Evolutionary conservation across 2,329 filamentous ascomycete genomes (phyloP).

Genomic region (Cytospora piceae): DNA sequence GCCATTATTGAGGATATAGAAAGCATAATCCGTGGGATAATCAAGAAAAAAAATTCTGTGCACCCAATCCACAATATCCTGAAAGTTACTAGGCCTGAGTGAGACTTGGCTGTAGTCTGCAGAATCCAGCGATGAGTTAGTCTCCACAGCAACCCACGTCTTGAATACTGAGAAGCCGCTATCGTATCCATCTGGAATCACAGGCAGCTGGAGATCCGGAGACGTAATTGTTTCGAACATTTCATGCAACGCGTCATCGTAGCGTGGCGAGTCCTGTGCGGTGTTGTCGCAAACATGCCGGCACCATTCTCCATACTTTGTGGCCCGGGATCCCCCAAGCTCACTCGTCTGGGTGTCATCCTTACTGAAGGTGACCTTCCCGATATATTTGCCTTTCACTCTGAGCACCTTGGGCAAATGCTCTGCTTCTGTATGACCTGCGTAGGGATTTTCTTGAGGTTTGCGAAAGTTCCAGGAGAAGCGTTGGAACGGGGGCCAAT

Average conservation of each 20-base stretch:
- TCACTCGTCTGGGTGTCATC: too few relatives aligned
- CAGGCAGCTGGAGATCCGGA: too few relatives aligned
- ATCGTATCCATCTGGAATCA: neutral
- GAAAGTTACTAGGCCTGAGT: too few relatives aligned
- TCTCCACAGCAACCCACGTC: neutral
- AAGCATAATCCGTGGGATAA: neutral
- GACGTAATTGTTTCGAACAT: neutral
- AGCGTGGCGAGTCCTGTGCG: neutral
- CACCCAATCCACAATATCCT: too few relatives aligned
- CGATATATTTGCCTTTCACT: neutral
- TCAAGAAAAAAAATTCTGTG: too few relatives aligned
- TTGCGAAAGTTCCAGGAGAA: neutral
- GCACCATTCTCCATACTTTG: neutral
- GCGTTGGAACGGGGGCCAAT: neutral
- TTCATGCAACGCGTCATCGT: neutral
- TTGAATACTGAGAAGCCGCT: neutral
- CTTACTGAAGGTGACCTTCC: neutral
- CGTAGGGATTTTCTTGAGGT: neutral
- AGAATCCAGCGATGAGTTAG: too few relatives aligned
- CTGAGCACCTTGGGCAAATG: neutral
- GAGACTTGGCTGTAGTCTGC: too few relatives aligned
- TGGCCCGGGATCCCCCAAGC: too few relatives aligned
- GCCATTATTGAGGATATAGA: conserved; percentile 3
- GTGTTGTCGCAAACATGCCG: neutral
- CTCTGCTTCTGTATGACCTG: neutral